Conservation (phyloP, 768 basidiomycete species). For the Tricholoma furcatifolium region DNA sequence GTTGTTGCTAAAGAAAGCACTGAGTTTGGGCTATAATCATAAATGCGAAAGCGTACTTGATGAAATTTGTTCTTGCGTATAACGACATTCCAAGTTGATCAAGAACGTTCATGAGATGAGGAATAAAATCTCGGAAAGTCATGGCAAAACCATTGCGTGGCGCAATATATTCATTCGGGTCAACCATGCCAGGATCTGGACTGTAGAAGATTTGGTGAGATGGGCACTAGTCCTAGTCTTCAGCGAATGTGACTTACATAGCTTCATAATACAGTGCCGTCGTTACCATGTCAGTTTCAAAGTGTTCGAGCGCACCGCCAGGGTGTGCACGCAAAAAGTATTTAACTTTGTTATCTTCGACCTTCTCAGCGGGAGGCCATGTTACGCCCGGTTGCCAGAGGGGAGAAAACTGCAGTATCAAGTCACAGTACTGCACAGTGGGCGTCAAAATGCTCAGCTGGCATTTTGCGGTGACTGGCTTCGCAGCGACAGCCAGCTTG, state of each 20-base stretch:
- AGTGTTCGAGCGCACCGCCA: slow-evolving; percentile 84
- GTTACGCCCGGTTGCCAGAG: slow-evolving; percentile 75
- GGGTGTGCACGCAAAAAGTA: slow-evolving; percentile 83
- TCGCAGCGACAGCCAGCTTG: slow-evolving; percentile 73
- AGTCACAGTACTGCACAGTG: slow-evolving; percentile 75
- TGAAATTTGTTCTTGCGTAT: slow-evolving; percentile 78
- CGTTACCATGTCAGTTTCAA: slow-evolving; percentile 76
- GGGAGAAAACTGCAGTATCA: slow-evolving; percentile 66
- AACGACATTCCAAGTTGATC: slow-evolving; percentile 84
- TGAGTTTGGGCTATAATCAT: not conserved
- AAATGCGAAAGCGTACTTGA: slow-evolving; percentile 50
- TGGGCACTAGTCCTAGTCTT: not conserved
- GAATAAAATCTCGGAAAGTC: slow-evolving; percentile 77
- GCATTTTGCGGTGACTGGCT: slow-evolving; percentile 75
- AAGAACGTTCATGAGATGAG: slow-evolving; percentile 78
- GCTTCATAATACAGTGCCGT: slow-evolving; percentile 87
- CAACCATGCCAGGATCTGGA: slow-evolving; percentile 74
- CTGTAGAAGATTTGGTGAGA: slow-evolving; percentile 34
- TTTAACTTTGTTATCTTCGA: slow-evolving; percentile 72
- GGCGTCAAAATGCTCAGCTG: slow-evolving; percentile 75
- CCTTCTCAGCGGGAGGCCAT: slow-evolving; percentile 75
- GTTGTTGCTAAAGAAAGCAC: slow-evolving; percentile 57
- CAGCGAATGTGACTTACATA: slow-evolving; percentile 49
- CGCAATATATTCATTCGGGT: slow-evolving; percentile 76
- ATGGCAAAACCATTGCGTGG: slow-evolving; percentile 86